These are phyloP conservation scores for Desmodesmus armatus DNA, from an alignment of 139 green algal species.

Conservation along the genomic window DNA sequence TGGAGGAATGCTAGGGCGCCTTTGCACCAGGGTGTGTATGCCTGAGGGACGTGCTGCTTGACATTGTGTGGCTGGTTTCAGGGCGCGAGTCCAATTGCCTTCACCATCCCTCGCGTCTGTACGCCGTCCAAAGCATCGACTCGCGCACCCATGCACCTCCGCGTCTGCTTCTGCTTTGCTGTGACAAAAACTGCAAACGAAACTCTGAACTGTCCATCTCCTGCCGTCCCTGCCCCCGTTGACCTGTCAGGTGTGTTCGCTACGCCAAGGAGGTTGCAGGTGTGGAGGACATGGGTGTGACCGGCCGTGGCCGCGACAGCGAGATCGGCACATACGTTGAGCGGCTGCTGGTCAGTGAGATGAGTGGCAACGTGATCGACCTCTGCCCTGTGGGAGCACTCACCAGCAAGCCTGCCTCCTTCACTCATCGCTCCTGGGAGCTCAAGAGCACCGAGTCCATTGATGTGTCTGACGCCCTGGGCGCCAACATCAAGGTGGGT, in stretches of 20 bases:
- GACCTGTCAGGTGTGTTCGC: slow-evolving; percentile 88
- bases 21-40: too few relatives aligned
- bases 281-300: slow-evolving; percentile 95
- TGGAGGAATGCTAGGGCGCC: not conserved
- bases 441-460: slow-evolving; percentile 94
- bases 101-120: too few relatives aligned
- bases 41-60: too few relatives aligned
- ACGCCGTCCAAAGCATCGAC: too few relatives aligned
- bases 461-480: slow-evolving; percentile 94
- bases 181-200: too few relatives aligned
- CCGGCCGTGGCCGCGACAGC: slow-evolving; percentile 86
- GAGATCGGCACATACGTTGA: slow-evolving; percentile 98
- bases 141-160: too few relatives aligned
- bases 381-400: slow-evolving; percentile 98
- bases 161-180: too few relatives aligned
- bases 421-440: slow-evolving; percentile 98
- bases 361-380: slow-evolving; percentile 99
- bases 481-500: slow-evolving; percentile 89
- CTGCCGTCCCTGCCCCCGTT: not conserved
- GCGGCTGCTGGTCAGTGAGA: slow-evolving; percentile 90
- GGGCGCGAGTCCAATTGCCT: too few relatives aligned
- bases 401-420: slow-evolving; percentile 97
- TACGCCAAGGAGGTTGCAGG: slow-evolving; percentile 96
- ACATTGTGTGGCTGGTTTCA: too few relatives aligned
- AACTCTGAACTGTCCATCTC: too few relatives aligned